Evolutionary conservation across 2,329 filamentous ascomycete species (phyloP), one percentile per base, ranked within the genome.

Genomic region (Arachnomyces sp.): DNA sequence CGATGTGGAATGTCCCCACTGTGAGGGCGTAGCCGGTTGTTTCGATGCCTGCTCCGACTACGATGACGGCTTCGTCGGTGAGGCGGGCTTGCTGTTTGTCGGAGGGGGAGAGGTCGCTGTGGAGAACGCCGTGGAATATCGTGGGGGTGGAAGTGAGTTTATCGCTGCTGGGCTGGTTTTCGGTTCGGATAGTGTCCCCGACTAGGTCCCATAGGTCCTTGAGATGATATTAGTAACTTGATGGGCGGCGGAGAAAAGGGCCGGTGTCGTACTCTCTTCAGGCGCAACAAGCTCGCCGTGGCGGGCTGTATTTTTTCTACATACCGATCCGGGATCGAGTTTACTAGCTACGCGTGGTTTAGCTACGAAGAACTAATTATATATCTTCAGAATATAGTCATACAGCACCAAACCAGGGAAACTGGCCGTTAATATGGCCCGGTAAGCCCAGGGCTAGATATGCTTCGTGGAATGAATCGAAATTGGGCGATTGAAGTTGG

Each of bases 11-110:
- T n/a, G 46, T 47, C 4, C 47, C 50, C 7, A 54, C 42, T 8
- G 32, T 44, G 8, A 61, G 43, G 3, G 55, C 40, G 34, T 49
- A 51, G 7, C 46, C 49, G 4, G 51, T 52, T 3, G 57, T 58
- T 14, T 51, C 49, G 9, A 54, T 38, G n/a, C 54, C 58, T 28
- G 54, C 58, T 7, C 39, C 53, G 12, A 57, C 34, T 2, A 60
- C 31, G 7, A 49, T 42, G 11, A 41, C 41, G 6, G 52, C 53
- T 45, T 59, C 56, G 8, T 58, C 48, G 33, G 40, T 33, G 1
- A 59, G 43, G 6, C 56, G 51, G 6, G 31, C 14, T 1, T 40
- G 34, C n/a, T 43, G 30, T 29, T 53, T 51, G 31, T 60, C 55
- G 2, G 39, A 12, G 3, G 40, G 32, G 4, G 54, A 53, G 7